phyloP scores from a whole-genome alignment of 139 green algal species.

The Haematococcus sp. region DNA sequence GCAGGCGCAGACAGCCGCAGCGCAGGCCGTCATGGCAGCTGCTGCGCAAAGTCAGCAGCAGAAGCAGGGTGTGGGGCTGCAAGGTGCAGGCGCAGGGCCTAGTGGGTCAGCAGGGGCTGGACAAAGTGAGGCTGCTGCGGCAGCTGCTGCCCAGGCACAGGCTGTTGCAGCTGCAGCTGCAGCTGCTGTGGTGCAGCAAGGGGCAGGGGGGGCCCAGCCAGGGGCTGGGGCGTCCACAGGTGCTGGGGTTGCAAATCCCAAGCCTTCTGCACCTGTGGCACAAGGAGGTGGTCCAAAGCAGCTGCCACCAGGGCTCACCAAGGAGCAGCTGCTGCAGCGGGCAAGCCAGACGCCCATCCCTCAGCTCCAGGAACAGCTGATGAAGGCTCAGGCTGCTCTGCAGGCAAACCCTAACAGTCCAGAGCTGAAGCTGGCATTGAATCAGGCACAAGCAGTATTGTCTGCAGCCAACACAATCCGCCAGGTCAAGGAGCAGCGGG shows the following conservation, averaged over 20 bases:
- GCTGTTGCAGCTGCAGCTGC: not conserved
- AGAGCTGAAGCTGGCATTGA: too few relatives aligned
- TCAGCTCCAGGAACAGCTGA: not conserved
- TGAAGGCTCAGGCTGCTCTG: not conserved
- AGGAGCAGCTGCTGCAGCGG: not conserved
- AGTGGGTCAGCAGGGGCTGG: too few relatives aligned
- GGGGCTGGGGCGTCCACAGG: not conserved
- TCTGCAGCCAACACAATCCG: too few relatives aligned
- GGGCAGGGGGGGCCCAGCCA: not conserved
- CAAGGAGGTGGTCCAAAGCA: not conserved
- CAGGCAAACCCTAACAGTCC: not conserved
- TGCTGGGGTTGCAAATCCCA: not conserved
- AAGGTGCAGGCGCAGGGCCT: too few relatives aligned
- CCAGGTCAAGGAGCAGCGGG: too few relatives aligned
- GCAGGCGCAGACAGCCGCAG: not conserved
- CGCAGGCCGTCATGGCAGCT: not conserved
- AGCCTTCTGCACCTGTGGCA: not conserved
- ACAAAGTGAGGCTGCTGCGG: not conserved
- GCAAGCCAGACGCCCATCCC: not conserved
- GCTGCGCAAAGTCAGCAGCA: not conserved
- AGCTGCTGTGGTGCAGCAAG: not conserved
- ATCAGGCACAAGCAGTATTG: too few relatives aligned
- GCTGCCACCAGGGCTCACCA: not conserved
- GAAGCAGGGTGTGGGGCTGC: not conserved
- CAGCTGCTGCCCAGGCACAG: constrained; percentile 3